These are phyloP conservation scores for Erodium maritimum DNA, from an alignment of 345 rosid genomes.

Conservation along the genomic window DNA sequence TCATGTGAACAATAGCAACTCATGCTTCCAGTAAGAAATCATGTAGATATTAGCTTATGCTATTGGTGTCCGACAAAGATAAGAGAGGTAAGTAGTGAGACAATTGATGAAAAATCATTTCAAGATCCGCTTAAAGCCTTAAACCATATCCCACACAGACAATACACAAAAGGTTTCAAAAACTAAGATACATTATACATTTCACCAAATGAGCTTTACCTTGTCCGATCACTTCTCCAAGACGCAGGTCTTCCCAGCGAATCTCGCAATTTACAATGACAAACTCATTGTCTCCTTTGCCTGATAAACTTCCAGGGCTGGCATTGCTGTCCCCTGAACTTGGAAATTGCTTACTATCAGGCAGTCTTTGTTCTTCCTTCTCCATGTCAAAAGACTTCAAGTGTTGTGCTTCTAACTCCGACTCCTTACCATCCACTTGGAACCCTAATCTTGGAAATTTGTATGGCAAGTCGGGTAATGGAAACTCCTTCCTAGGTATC, in stretches of 20 bases:
- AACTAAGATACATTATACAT: neutral
- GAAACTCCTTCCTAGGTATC: constrained; percentile 19
- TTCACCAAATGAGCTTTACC: constrained; percentile 25
- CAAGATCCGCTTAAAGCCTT: too few species aligned
- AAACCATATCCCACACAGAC: too few species aligned
- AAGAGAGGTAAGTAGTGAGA: too few species aligned
- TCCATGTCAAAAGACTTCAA: constrained; percentile 19
- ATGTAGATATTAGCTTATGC: too few species aligned
- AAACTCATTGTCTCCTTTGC: constrained; percentile 33
- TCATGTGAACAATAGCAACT: too few species aligned
- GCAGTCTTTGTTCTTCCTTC: constrained; percentile 25
- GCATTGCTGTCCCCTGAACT: constrained; percentile 23
- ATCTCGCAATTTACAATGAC: constrained; percentile 39
- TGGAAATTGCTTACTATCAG: constrained; percentile 18
- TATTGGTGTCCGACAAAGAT: too few species aligned
- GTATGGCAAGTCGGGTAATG: constrained; percentile 16
- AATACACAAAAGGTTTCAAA: too few species aligned
- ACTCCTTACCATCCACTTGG: constrained; percentile 18
- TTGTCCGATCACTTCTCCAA: constrained; percentile 74
- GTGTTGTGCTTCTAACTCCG: constrained; percentile 24
- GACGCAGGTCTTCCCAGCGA: constrained; percentile 58
- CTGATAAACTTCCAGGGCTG: constrained; percentile 36
- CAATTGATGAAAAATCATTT: too few species aligned
- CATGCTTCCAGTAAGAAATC: too few species aligned
- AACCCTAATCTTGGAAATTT: constrained; percentile 14